A percentile compares a stretch with the other conserved stretches of the same genome.
phyloP scores from a whole-genome alignment of 2,329 filamentous ascomycete species.

The Colletotrichum liaoningense region DNA sequence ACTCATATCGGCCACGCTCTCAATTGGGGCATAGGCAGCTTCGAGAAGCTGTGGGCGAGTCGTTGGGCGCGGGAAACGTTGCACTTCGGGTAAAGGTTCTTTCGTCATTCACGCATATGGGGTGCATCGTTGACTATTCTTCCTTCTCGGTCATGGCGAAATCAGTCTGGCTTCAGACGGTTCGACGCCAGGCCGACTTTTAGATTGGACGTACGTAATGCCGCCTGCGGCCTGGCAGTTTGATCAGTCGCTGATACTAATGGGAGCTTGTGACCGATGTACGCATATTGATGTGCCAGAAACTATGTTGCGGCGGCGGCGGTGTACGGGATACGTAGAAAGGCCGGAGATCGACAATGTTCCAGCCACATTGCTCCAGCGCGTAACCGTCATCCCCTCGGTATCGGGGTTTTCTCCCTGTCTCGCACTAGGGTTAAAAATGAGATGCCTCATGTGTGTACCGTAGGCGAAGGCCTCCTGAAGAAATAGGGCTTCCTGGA shows the following conservation, averaged over 20 bases:
- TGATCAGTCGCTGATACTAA: slow-evolving; percentile 23
- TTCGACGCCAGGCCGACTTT: slow-evolving; percentile 19
- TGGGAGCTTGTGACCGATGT: slow-evolving; percentile 9
- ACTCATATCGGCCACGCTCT: slow-evolving; percentile 18
- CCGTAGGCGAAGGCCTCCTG: background rate
- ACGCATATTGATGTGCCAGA: background rate
- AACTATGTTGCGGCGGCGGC: background rate
- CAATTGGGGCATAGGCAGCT: slow-evolving; percentile 18
- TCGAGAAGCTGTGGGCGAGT: slow-evolving; percentile 25
- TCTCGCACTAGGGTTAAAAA: background rate
- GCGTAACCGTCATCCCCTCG: background rate
- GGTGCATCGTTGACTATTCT: background rate
- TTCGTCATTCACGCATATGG: background rate
- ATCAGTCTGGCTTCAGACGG: background rate
- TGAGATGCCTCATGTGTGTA: background rate
- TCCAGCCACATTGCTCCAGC: background rate
- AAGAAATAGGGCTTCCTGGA: background rate
- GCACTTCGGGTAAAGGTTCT: slow-evolving; percentile 25
- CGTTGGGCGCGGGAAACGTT: slow-evolving; percentile 19
- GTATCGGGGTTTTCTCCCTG: background rate
- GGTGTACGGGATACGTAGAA: background rate
- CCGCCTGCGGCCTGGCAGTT: slow-evolving; percentile 1
- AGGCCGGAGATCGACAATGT: background rate
- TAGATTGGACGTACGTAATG: slow-evolving; percentile 30
- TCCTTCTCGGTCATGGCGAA: background rate